A percentile compares a stretch with the other conserved stretches of the same genome.
These are phyloP conservation scores for Diaporthe ampelina DNA, from an alignment of 2,329 filamentous ascomycete species.

Conservation along the genomic window DNA sequence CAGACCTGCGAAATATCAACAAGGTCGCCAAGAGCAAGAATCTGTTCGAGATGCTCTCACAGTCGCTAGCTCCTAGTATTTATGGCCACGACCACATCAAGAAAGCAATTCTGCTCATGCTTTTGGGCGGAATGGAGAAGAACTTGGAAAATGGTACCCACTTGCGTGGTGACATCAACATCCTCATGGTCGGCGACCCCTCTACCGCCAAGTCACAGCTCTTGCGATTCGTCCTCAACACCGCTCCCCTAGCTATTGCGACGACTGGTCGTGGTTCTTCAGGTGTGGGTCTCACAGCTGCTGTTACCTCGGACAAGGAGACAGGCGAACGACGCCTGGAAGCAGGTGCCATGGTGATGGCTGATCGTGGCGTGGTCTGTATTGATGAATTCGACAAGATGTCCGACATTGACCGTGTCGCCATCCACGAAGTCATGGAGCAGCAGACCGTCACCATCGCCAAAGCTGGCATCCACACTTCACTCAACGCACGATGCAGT, in stretches of 20 bases:
- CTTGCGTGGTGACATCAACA: conserved; percentile 98
- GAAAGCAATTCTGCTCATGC: conserved; percentile 95
- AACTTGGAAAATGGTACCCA: conserved; percentile 98
- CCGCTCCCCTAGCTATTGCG: conserved; percentile 94
- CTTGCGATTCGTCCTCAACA: conserved; percentile 96
- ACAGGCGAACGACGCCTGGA: conserved; percentile 95
- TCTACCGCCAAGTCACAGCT: conserved; percentile 99
- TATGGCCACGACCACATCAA: conserved; percentile 98
- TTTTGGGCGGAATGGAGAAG: conserved; percentile 97
- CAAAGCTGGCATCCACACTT: conserved; percentile 98
- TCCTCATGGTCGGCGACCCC: conserved; percentile 98
- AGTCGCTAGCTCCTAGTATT: conserved; percentile 95
- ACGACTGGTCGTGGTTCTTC: conserved; percentile 97
- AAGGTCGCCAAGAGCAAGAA: conserved; percentile 96
- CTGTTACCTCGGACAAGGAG: conserved; percentile 96
- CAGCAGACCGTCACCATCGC: conserved; percentile 99
- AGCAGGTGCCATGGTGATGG: conserved; percentile 98
- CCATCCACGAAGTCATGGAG: conserved; percentile 99
- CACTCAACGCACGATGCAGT: conserved; percentile 94
- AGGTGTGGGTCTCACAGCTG: conserved; percentile 96
- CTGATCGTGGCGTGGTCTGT: conserved; percentile 95
- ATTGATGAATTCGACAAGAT: conserved; percentile 99
- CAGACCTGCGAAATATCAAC: conserved; percentile 98
- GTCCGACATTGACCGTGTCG: conserved; percentile 97
- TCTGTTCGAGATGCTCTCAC: conserved; percentile 91